Percentiles rank a stretch among this genome's conserved stretches.
phyloP scores from a whole-genome alignment of 2,329 filamentous ascomycete genomes.

The Diaporthe ilicicola region DNA sequence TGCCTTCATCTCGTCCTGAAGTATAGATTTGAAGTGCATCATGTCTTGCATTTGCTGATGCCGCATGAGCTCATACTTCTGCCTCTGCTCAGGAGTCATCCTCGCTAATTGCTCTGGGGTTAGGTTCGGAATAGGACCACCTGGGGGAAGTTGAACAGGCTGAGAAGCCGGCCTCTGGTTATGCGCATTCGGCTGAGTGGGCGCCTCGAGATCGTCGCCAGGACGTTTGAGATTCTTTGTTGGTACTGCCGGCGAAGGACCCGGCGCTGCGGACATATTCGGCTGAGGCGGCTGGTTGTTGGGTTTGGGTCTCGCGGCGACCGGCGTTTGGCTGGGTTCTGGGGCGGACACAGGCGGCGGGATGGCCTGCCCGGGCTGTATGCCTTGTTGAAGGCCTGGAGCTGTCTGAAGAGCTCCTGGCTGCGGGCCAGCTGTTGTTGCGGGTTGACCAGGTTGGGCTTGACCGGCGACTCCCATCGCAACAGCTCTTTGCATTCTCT shows the following conservation, averaged over 20 bases:
- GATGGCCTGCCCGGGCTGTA: constrained; percentile 38
- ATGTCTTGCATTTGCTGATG: constrained; percentile 34
- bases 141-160: constrained; percentile 19
- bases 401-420: constrained; percentile 13
- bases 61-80: constrained; percentile 51
- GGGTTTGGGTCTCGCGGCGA: constrained; percentile 30
- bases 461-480: constrained; percentile 20
- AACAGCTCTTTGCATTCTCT: constrained; percentile 23
- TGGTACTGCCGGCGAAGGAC: constrained; percentile 48
- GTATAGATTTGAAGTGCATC: constrained; percentile 46
- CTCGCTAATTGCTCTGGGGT: constrained; percentile 49
- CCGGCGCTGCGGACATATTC: constrained; percentile 47
- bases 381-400: constrained; percentile 30
- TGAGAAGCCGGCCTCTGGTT: constrained; percentile 41
- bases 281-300: constrained; percentile 42
- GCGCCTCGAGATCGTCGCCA: constrained; percentile 55
- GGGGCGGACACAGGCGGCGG: constrained; percentile 36
- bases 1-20: constrained; percentile 50
- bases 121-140: neutral
- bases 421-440: constrained; percentile 17
- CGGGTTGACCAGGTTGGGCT: constrained; percentile 20
- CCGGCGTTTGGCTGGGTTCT: constrained; percentile 38
- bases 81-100: constrained; percentile 55
- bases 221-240: constrained; percentile 61
- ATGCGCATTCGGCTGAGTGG: constrained; percentile 38